phyloP scores from a whole-genome alignment of 768 basidiomycete genomes.

The Mycena leptocephala region DNA sequence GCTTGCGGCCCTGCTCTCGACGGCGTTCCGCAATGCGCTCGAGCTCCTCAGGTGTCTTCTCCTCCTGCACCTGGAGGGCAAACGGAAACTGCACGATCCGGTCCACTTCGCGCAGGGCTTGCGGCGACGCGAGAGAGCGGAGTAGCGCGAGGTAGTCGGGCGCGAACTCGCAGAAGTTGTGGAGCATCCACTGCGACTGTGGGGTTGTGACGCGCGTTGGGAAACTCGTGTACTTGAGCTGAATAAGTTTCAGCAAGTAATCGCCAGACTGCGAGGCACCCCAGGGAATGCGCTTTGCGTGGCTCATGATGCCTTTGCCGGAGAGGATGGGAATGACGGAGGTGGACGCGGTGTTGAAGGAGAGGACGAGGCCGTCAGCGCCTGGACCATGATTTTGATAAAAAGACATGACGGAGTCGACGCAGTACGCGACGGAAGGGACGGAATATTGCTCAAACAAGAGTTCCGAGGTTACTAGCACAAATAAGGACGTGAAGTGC shows the following conservation, averaged over 20 bases:
- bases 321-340: slow-evolving; percentile 90
- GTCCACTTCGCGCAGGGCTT: slow-evolving; percentile 73
- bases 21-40: slow-evolving; percentile 83
- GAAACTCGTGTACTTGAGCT: slow-evolving; percentile 96
- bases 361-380: slow-evolving; percentile 88
- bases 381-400: slow-evolving; percentile 79
- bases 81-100: slow-evolving; percentile 94
- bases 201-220: slow-evolving; percentile 84
- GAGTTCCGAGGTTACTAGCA: slow-evolving; percentile 92
- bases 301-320: slow-evolving; percentile 88
- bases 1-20: slow-evolving; percentile 87
- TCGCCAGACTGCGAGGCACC: slow-evolving; percentile 93
- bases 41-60: slow-evolving; percentile 95
- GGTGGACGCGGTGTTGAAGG: slow-evolving; percentile 93
- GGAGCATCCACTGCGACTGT: slow-evolving; percentile 95
- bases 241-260: slow-evolving; percentile 92
- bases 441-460: slow-evolving; percentile 95
- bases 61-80: slow-evolving; percentile 72
- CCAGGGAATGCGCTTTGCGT: slow-evolving; percentile 95
- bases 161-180: slow-evolving; percentile 88
- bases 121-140: slow-evolving; percentile 78
- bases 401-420: slow-evolving; percentile 95
- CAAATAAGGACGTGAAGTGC: slow-evolving; percentile 1
- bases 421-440: slow-evolving; percentile 88
- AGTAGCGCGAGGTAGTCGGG: slow-evolving; percentile 82